Base-by-base conservation (phyloP, 1,139 yeast genomes). In the Saccharomyces hybrid region DNA sequence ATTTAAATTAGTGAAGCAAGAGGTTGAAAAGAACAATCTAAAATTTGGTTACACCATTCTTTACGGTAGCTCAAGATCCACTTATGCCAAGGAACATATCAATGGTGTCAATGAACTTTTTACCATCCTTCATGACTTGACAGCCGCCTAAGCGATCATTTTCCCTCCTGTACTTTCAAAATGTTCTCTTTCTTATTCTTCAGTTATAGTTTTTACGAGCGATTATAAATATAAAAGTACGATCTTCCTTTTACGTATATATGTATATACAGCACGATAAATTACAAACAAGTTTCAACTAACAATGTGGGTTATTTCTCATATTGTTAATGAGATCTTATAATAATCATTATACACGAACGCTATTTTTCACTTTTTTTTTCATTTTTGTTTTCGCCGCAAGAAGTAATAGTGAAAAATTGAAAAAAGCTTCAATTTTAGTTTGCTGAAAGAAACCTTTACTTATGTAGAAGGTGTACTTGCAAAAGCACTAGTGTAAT, bases 101-200 rank as follows among this genome's bases (percentile, higher is more conserved):
- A 79, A 81, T 55, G 96, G 96, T 56, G 79, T 86, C 61, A 88
- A 88, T 63, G 90, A 88, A 56, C 73, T 88, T 52, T 77, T 88
- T 63, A 74, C 77, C 31, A 72, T 83, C 42, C 70, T 83, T 26
- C 57, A 61, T 32, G 52, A 19, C 16, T 16, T 38, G 46, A 9
- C 49, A 27, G 9, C 9, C 13, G 32, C 32, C 13, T 29, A 29
- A 29, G 32, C 32, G n/a, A 46, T 7, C n/a, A 11, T 29, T 11
- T 29, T 31, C 11, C 25, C 26, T 23, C 29, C 14, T 11, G n/a
- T 14, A 27, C 53, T 31, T 16, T 23, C 7, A 38, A 14, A n/a
- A 9, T 29, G 32, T 38, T 38, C 16, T 38, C 11, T 38, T 38
- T 19, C 13, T 38, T 38, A 14, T 38, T 16, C 44, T 16, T 38